phyloP scores from a whole-genome alignment of 345 rosid genomes.

The Cochlearia excelsa region DNA sequence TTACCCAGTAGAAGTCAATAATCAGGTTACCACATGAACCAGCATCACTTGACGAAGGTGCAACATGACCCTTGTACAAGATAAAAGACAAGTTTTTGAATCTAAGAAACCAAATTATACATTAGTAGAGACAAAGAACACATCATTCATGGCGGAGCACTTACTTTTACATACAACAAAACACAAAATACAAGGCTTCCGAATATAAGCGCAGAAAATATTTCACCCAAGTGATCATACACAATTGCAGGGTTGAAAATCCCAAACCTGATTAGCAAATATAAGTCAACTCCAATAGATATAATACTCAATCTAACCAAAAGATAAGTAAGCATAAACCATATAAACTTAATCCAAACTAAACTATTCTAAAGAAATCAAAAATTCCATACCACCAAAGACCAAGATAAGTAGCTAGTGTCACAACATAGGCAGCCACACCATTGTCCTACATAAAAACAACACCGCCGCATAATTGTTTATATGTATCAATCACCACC shows the following conservation, averaged over 20 bases:
- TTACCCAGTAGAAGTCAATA: conserved; percentile 97
- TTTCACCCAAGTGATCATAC: conserved; percentile 96
- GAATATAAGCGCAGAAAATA: conserved; percentile 77
- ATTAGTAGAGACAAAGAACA: conserved; percentile 8
- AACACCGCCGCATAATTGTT: not conserved
- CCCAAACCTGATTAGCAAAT: conserved; percentile 66
- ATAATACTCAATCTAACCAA: not conserved
- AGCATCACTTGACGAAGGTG: conserved; percentile 91
- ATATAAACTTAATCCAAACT: not conserved
- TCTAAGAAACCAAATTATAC: conserved; percentile 23
- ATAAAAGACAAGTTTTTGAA: conserved; percentile 21
- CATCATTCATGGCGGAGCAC: conserved; percentile 26
- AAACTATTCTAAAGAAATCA: conserved; percentile 3
- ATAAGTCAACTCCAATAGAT: conserved; percentile 15
- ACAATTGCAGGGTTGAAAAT: conserved; percentile 82
- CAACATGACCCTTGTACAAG: conserved; percentile 72
- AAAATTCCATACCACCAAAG: conserved; percentile 85
- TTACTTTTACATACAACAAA: conserved; percentile 83
- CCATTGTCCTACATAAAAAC: conserved; percentile 73
- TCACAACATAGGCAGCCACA: conserved; percentile 72
- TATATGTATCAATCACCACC: conserved; percentile 3
- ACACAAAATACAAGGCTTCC: conserved; percentile 91
- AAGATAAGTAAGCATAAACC: not conserved
- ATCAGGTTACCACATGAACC: conserved; percentile 89
- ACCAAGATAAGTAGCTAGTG: conserved; percentile 68